Conservation (phyloP, 139 green algal genomes). For the Tetradesmus obliquus region DNA sequence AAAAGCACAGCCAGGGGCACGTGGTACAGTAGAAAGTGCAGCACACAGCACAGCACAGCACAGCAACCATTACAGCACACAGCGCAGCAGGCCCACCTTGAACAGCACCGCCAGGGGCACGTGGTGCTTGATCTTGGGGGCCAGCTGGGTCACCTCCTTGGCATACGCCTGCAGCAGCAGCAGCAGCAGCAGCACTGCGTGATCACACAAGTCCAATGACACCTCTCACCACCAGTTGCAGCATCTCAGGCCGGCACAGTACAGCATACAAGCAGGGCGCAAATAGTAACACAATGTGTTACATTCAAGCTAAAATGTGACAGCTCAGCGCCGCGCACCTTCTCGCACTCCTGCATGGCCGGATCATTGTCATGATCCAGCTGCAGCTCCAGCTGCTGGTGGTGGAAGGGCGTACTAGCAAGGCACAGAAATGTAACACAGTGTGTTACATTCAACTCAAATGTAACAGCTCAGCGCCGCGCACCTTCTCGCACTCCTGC, state of each 20-base stretch:
- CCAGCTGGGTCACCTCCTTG: background rate
- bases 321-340: background rate
- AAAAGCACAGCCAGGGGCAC: slow-evolving; percentile 29
- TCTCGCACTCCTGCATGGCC: background rate
- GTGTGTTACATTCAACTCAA: no score
- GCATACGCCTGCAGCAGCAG: background rate
- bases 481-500: background rate
- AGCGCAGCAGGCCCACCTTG: no score
- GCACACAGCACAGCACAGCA: no score
- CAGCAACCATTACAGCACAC: no score
- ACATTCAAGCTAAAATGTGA: no score
- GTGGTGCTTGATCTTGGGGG: slow-evolving; percentile 29
- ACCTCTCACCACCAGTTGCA: no score
- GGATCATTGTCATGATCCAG: background rate
- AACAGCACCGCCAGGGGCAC: slow-evolving; percentile 31
- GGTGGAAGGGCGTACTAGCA: background rate
- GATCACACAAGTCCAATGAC: no score
- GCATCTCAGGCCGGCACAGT: no score
- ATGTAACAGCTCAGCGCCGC: no score
- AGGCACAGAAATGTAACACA: no score
- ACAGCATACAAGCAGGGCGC: no score
- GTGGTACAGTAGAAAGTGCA: background rate
- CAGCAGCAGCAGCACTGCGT: background rate
- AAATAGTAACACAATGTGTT: no score
- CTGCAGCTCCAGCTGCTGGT: background rate